Evolutionary conservation across 768 basidiomycete genomes (phyloP).

Genomic region (Auriscalpium microsporum): DNA sequence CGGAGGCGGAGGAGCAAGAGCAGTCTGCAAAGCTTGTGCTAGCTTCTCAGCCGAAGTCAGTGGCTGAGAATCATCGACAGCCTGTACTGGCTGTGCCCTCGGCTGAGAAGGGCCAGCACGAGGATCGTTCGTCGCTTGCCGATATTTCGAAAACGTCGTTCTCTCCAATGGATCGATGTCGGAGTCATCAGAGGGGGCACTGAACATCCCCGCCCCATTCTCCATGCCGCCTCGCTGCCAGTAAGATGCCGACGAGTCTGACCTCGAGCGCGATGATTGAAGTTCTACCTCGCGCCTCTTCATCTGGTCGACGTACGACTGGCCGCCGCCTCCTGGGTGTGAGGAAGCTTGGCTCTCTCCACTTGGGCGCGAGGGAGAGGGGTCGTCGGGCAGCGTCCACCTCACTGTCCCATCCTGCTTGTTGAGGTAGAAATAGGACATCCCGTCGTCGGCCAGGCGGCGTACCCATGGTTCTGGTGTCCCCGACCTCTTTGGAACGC

Average conservation of each 20-base stretch:
- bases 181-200: constrained; percentile 76
- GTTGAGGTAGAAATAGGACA: constrained; percentile 75
- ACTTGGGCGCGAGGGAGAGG: constrained; percentile 5
- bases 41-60: constrained; percentile 61
- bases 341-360: constrained; percentile 2
- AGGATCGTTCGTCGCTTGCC: neutral
- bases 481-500: constrained; percentile 45
- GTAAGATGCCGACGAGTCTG: constrained; percentile 28
- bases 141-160: constrained; percentile 9
- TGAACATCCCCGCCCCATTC: constrained; percentile 36
- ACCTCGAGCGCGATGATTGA: constrained; percentile 19
- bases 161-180: constrained; percentile 50
- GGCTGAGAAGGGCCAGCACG: neutral
- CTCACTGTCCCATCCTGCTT: constrained; percentile 55
- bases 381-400: constrained; percentile 57
- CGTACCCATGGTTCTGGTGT: constrained; percentile 80
- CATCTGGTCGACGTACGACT: neutral
- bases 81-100: too few relatives aligned
- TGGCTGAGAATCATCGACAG: constrained; percentile 22
- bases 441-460: constrained; percentile 73
- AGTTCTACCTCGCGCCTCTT: neutral
- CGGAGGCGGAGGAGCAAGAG: constrained; percentile 47
- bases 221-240: constrained; percentile 22
- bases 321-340: neutral
- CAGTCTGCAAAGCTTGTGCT: constrained; percentile 56